Base-by-base conservation (phyloP, 345 rosid species). In the Microthlaspi erraticum region DNA sequence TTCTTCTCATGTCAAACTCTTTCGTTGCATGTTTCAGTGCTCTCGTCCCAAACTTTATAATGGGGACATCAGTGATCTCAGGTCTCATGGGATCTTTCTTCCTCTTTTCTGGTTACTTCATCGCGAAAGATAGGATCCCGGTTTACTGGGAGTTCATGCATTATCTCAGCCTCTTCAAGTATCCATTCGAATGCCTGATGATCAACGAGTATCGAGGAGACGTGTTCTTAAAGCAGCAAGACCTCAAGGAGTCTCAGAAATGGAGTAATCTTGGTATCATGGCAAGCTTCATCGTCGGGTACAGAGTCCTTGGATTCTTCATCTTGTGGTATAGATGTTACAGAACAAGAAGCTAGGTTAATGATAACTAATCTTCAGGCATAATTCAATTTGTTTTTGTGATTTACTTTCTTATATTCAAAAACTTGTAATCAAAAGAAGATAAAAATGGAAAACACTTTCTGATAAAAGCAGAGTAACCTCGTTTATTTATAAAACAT, bases 31-130 rank as follows among this genome's bases (percentile, higher is more conserved):
- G 97, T 78, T 88, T 93, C 76, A 88, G 98, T 78, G 97, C 93
- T 7, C 88, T 93, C 9, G 97, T 90, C 61, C 98, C 95, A 6
- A 90, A 90, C 74, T 93, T 93, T 81, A 90, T 93, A 62, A 88
- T 87, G 97, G 98, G 97, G 42, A 90, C 87, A 58, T 93, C 98
- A 34, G 85, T 90, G 14, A 93, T 93, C 69, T 71, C 96, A 31
- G 96, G 98, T 20, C 79, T 93, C 11, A 86, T 93, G 87, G 97
- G 96, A 50, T 93, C 98, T 23, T 93, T 93, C 84, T 93, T 93
- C 72, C 88, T 93, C 6, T 92, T 92, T 36, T 92, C 96, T 0
- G 95, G 98, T 2, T 92, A 90, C 51, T 92, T 92, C 69, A 92
- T 88, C 23, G 55, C 92, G 0, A 77, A 90, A 66, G 84, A 85